Conservation (phyloP, 2,329 filamentous ascomycete species). For the Aspergillus arachidicola region DNA sequence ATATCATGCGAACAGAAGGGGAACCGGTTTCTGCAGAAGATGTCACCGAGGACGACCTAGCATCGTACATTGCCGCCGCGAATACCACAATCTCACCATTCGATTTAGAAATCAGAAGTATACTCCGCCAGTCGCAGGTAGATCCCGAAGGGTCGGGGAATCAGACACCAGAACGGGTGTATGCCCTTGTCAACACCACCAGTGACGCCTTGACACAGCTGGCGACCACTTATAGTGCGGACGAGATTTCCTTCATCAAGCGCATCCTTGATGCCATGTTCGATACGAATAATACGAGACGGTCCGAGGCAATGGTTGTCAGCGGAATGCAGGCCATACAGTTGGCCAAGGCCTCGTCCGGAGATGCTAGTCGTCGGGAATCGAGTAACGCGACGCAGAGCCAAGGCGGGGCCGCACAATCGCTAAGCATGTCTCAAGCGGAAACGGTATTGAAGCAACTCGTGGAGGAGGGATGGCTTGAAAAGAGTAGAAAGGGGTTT, state of each 20-base stretch:
- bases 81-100: conserved; percentile 75
- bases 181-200: conserved; percentile 83
- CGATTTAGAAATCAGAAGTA: conserved; percentile 83
- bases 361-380: conserved; percentile 50
- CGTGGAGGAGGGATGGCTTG: conserved; percentile 81
- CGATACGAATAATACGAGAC: conserved; percentile 76
- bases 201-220: conserved; percentile 85
- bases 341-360: conserved; percentile 54
- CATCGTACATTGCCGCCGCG: conserved; percentile 68
- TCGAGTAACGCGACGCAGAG: conserved; percentile 41
- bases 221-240: conserved; percentile 75
- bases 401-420: conserved; percentile 42
- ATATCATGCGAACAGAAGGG: conserved; percentile 37
- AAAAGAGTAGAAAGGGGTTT: conserved; percentile 70
- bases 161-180: conserved; percentile 59
- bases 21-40: conserved; percentile 59
- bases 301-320: conserved; percentile 82
- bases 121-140: conserved; percentile 65
- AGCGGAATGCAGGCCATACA: conserved; percentile 77
- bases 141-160: conserved; percentile 13
- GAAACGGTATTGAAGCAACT: conserved; percentile 71
- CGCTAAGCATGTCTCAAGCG: conserved; percentile 76
- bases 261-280: conserved; percentile 90
- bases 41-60: conserved; percentile 69
- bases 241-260: conserved; percentile 89